Evolutionary conservation across 805 yeast species (phyloP).

Genomic region (Geotrichum ghanense): DNA sequence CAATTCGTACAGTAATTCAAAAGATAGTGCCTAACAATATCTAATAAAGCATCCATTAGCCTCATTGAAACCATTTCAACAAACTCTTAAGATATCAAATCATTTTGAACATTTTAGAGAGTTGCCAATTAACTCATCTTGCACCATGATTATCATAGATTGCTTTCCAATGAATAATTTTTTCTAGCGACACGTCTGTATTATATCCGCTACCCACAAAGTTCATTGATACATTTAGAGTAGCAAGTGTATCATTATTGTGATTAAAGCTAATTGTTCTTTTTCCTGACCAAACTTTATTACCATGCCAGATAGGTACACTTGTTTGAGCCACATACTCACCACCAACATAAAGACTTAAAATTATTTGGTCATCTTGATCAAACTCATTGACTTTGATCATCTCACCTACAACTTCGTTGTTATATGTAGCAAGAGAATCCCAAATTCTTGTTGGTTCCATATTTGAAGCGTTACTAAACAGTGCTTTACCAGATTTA

Average conservation of each 20-base stretch:
- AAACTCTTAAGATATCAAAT: slow-evolving; percentile 41
- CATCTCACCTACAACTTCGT: slow-evolving; percentile 62
- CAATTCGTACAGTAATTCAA: slow-evolving; percentile 6
- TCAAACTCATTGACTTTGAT: slow-evolving; percentile 53
- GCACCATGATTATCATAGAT: slow-evolving; percentile 32
- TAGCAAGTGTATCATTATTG: slow-evolving; percentile 31
- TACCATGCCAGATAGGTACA: slow-evolving; percentile 28
- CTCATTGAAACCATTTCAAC: slow-evolving; percentile 31
- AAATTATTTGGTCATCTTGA: slow-evolving; percentile 38
- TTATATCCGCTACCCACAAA: slow-evolving; percentile 63
- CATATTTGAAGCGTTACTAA: slow-evolving; percentile 63
- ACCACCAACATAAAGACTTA: slow-evolving; percentile 55
- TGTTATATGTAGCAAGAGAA: slow-evolving; percentile 60
- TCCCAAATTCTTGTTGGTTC: slow-evolving; percentile 44
- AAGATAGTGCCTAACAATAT: slow-evolving; percentile 31
- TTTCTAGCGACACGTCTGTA: slow-evolving; percentile 42
- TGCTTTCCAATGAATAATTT: slow-evolving; percentile 41
- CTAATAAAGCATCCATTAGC: slow-evolving; percentile 21
- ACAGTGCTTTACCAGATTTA: slow-evolving; percentile 38
- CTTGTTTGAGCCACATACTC: slow-evolving; percentile 47
- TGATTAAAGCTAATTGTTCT: slow-evolving; percentile 23
- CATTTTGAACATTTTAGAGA: slow-evolving; percentile 39
- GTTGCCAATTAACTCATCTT: slow-evolving; percentile 37
- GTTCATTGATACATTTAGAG: slow-evolving; percentile 42
- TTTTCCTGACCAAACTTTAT: slow-evolving; percentile 13